These are phyloP conservation scores for Quercus bicolor DNA, from an alignment of 306 rosid genomes.

Conservation along the genomic window DNA sequence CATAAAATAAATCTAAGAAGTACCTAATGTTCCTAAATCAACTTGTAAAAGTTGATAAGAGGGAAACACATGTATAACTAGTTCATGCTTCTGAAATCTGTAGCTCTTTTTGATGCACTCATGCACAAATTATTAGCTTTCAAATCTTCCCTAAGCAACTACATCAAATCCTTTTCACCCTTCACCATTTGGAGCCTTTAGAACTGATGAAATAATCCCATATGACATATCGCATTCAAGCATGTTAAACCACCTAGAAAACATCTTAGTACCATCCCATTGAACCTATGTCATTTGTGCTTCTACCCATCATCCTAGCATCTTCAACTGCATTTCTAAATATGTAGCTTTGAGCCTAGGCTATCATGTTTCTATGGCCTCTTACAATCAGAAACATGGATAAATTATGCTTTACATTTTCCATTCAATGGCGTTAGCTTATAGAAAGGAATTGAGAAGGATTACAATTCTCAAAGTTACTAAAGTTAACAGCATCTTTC, in stretches of 20 bases:
- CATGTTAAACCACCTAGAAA: background rate
- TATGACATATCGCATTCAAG: background rate
- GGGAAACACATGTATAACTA: no score
- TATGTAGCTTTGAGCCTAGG: background rate
- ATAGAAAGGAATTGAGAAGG: background rate
- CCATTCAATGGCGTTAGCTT: background rate
- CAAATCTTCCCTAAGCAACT: background rate
- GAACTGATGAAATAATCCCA: background rate
- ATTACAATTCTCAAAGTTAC: background rate
- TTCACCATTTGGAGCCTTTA: background rate
- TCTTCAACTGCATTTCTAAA: background rate
- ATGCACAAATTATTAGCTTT: background rate
- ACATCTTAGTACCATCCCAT: background rate
- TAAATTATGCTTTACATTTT: background rate
- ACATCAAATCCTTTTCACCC: background rate
- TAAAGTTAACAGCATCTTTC: no score
- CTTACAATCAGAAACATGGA: background rate
- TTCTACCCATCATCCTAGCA: background rate
- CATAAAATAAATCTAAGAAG: no score
- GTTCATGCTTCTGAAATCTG: no score
- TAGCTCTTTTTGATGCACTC: background rate
- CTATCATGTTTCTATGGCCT: background rate
- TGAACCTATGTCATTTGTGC: background rate
- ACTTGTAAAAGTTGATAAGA: background rate
- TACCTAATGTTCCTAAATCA: no score